Conservation (phyloP, 2,329 filamentous ascomycete species). For the Zasmidium cellare region DNA sequence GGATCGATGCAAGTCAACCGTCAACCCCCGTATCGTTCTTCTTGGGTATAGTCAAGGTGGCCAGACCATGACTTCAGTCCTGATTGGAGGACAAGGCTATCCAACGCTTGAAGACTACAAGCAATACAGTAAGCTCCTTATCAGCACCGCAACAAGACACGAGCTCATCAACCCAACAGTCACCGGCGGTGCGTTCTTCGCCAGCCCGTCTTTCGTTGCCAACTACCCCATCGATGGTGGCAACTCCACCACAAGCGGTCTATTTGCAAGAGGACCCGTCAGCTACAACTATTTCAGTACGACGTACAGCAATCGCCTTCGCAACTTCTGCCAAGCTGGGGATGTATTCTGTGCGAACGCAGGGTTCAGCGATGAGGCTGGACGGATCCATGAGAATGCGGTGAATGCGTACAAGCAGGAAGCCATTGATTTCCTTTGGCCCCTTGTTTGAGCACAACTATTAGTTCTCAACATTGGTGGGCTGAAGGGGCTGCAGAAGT, state of each 20-base stretch:
- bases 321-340: slow-evolving; percentile 4
- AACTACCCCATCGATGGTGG: slow-evolving; percentile 43
- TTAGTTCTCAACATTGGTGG: no score
- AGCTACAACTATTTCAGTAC: slow-evolving; percentile 2
- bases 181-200: slow-evolving; percentile 4
- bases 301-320: slow-evolving; percentile 1
- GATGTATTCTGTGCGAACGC: slow-evolving; percentile 1
- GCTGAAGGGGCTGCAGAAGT: no score
- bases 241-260: slow-evolving; percentile 51
- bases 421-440: not conserved
- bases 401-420: not conserved
- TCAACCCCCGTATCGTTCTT: not conserved
- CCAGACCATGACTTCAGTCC: not conserved
- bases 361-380: not conserved
- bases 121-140: slow-evolving; percentile 5
- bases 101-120: not conserved
- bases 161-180: no score
- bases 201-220: slow-evolving; percentile 1
- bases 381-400: not conserved
- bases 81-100: slow-evolving; percentile 1
- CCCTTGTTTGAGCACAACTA: not conserved
- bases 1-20: not conserved
- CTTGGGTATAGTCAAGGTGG: slow-evolving; percentile 2
- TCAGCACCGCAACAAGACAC: no score
- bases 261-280: not conserved